These are phyloP conservation scores for Conticribra guillardii DNA, from an alignment of 108 stramenopile species.

Conservation along the genomic window DNA sequence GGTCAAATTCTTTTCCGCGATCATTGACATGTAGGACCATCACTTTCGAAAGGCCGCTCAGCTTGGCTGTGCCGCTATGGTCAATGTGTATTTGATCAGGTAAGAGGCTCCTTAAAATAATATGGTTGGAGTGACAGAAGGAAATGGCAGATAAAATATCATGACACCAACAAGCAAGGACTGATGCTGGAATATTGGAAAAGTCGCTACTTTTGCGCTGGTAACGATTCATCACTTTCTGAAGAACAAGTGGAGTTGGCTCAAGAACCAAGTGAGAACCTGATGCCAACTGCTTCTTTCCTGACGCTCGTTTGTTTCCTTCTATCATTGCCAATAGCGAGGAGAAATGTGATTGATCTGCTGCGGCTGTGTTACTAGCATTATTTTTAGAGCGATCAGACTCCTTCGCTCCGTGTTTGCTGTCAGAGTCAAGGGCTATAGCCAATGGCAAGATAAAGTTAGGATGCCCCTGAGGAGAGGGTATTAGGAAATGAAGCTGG, in stretches of 20 bases:
- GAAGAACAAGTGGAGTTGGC: slow-evolving; percentile 79
- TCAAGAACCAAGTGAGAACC: slow-evolving; percentile 79
- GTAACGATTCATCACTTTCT: slow-evolving; percentile 62
- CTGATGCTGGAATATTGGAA: slow-evolving; percentile 53
- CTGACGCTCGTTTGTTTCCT: slow-evolving; percentile 64
- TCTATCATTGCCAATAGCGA: slow-evolving; percentile 69
- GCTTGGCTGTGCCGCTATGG: slow-evolving; percentile 76
- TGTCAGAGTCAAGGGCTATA: slow-evolving; percentile 63
- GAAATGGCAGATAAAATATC: slow-evolving; percentile 80
- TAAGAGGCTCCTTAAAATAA: slow-evolving; percentile 72
- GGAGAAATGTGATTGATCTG: slow-evolving; percentile 51
- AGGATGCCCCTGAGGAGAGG: slow-evolving; percentile 83
- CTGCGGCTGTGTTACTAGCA: slow-evolving; percentile 42
- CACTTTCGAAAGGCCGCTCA: slow-evolving; percentile 74
- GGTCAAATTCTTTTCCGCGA: slow-evolving; percentile 47
- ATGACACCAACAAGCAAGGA: slow-evolving; percentile 77
- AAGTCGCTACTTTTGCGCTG: slow-evolving; percentile 42
- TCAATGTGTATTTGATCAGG: slow-evolving; percentile 82
- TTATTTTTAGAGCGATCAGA: slow-evolving; percentile 12
- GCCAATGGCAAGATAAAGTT: slow-evolving; percentile 87
- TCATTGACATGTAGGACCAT: slow-evolving; percentile 63
- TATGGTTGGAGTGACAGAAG: slow-evolving; percentile 80
- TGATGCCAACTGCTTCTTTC: slow-evolving; percentile 60
- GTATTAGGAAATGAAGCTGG: slow-evolving; percentile 77
- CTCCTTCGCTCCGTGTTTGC: slow-evolving; percentile 24